A percentile compares a stretch with the other conserved stretches of the same genome.
Conservation (phyloP, 2,329 filamentous ascomycete species). For the Venturiaceae sp. region DNA sequence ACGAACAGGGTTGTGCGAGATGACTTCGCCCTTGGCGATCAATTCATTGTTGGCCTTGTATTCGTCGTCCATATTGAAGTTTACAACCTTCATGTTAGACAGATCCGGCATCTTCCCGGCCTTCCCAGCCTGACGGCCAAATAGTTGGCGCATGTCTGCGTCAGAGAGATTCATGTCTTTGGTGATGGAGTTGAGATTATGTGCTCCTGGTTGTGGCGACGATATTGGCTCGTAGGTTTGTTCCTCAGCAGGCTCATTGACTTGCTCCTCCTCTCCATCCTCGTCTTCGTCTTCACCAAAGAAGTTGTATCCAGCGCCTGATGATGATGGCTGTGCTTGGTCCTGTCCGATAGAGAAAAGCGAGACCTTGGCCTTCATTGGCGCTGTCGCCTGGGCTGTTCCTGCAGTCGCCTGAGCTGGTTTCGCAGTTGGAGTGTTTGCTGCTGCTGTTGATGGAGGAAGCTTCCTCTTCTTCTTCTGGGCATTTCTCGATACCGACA, state of each 20-base stretch:
- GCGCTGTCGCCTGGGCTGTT: constrained; percentile 10
- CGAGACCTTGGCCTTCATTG: constrained; percentile 50
- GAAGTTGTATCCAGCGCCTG: not conserved
- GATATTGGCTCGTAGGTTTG: not conserved
- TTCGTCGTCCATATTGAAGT: constrained; percentile 82
- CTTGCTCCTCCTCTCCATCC: constrained; percentile 4
- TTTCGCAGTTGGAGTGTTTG: constrained; percentile 13
- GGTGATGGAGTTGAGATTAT: constrained; percentile 56
- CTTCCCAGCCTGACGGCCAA: constrained; percentile 55
- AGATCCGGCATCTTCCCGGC: constrained; percentile 24
- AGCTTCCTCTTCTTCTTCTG: constrained; percentile 51
- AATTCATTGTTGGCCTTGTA: constrained; percentile 77
- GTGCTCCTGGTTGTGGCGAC: constrained; percentile 10
- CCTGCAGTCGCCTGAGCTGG: constrained; percentile 13
- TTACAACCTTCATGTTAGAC: constrained; percentile 59
- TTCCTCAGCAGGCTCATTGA: not conserved
- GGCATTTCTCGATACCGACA: constrained; percentile 71
- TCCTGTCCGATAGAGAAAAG: constrained; percentile 55
- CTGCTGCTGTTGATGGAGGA: constrained; percentile 16
- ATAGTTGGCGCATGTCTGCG: constrained; percentile 70
- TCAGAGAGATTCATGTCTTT: constrained; percentile 70
- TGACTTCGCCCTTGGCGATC: constrained; percentile 57
- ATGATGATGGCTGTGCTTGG: constrained; percentile 18
- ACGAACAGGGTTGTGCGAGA: constrained; percentile 73
- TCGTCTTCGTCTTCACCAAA: constrained; percentile 1